Evolutionary conservation across 805 yeast genomes (phyloP).

Genomic region (Grigorovia humatica): DNA sequence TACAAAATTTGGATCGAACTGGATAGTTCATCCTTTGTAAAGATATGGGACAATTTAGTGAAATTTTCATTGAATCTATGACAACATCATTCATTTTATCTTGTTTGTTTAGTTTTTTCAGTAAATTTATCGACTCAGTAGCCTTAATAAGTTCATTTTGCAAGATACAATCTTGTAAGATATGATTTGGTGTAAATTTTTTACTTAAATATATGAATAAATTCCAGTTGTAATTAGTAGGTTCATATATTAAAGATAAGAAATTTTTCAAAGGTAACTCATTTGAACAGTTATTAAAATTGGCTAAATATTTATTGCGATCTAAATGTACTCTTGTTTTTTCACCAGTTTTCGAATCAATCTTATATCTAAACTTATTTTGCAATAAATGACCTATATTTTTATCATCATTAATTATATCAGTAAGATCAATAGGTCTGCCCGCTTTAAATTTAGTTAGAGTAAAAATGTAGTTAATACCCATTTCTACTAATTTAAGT

Average conservation of each 20-base stretch:
- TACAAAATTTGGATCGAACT: slow-evolving; percentile 56
- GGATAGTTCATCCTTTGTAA: slow-evolving; percentile 63
- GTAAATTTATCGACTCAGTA: slow-evolving; percentile 6
- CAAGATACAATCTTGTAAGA: neutral
- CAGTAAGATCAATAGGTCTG: neutral
- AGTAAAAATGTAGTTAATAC: neutral
- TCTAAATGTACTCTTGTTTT: neutral
- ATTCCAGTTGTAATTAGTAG: neutral
- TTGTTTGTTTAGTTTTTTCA: slow-evolving; percentile 30
- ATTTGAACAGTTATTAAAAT: neutral
- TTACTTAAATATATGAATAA: neutral
- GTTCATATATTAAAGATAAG: neutral
- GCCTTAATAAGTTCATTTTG: neutral
- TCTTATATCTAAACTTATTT: neutral
- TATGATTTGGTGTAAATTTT: neutral
- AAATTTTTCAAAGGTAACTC: neutral
- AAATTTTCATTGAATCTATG: slow-evolving; percentile 52
- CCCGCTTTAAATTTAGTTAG: neutral
- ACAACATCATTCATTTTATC: slow-evolving; percentile 62
- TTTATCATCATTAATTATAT: neutral
- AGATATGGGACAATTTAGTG: slow-evolving; percentile 72
- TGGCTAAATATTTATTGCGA: neutral
- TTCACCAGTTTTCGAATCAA: neutral
- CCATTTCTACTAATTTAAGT: neutral
- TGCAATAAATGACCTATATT: neutral